These are phyloP conservation scores for Chrysanthemum seticuspe DNA, from an alignment of 129 eudicot genomes.

Conservation along the genomic window DNA sequence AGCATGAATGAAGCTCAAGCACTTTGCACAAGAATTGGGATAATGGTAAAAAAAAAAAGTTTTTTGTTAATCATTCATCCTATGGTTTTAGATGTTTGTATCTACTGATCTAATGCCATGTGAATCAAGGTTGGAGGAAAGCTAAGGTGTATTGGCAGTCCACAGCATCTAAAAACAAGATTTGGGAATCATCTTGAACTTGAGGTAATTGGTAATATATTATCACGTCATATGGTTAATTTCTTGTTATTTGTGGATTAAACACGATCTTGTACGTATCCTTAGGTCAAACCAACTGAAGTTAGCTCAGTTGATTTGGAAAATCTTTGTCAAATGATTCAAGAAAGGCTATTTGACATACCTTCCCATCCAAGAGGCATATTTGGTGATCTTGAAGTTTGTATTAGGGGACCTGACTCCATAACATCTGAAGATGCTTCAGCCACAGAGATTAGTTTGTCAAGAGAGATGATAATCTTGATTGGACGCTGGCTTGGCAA, in stretches of 20 bases:
- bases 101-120: conserved; percentile 8
- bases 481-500: conserved; percentile 91
- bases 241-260: neutral
- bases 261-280: conserved; percentile 9
- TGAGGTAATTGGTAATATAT: conserved; percentile 48
- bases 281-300: conserved; percentile 88
- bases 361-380: conserved; percentile 67
- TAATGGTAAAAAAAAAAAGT: conserved; percentile 54
- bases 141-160: conserved; percentile 94
- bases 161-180: conserved; percentile 93
- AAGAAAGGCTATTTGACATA: conserved; percentile 66
- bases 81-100: neutral
- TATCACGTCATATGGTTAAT: neutral
- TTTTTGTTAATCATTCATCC: conserved; percentile 3
- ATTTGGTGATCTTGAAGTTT: conserved; percentile 71
- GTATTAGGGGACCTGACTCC: conserved; percentile 70
- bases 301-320: conserved; percentile 68
- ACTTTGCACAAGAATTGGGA: conserved; percentile 93
- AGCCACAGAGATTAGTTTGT: conserved; percentile 83
- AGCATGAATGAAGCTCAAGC: conserved; percentile 99
- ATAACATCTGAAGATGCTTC: conserved; percentile 54
- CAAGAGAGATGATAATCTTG: conserved; percentile 61
- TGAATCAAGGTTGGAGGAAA: conserved; percentile 77
- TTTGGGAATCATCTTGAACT: conserved; percentile 97
- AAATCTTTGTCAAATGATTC: conserved; percentile 65